Evolutionary conservation across 1,284 basidiomycete species (phyloP).

Genomic region (Puccinia novopanici): DNA sequence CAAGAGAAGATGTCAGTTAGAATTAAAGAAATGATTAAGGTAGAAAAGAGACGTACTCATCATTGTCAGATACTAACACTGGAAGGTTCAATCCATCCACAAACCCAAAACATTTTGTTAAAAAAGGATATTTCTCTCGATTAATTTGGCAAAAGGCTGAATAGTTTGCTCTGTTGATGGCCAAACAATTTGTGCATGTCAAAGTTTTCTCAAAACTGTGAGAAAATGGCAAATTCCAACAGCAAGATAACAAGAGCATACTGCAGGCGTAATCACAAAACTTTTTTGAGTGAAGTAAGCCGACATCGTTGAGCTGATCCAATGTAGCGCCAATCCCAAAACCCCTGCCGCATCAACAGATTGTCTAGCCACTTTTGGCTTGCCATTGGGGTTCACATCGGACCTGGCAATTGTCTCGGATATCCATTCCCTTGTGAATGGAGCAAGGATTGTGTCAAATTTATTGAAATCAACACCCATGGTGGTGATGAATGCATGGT

Average conservation of each 20-base stretch:
- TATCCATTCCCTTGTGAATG: too few species aligned
- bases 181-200: not conserved
- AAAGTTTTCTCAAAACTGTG: not conserved
- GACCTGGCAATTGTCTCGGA: not conserved
- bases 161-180: not conserved
- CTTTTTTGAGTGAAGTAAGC: not conserved
- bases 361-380: not conserved
- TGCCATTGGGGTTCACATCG: not conserved
- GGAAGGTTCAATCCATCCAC: slow-evolving; percentile 9
- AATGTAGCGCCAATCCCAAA: not conserved
- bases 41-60: slow-evolving; percentile 1
- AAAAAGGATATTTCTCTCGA: not conserved
- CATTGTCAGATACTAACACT: not conserved
- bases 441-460: too few species aligned
- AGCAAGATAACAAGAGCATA: not conserved
- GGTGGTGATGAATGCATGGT: too few species aligned
- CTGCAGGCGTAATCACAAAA: not conserved
- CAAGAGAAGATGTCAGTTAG: not conserved
- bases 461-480: too few species aligned
- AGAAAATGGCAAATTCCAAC: not conserved
- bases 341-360: not conserved
- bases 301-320: not conserved
- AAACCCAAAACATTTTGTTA: slow-evolving; percentile 5
- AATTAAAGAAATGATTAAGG: not conserved
- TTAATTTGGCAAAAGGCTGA: not conserved